A percentile compares a stretch with the other conserved stretches of the same genome.
These are phyloP conservation scores for Cocos nucifera DNA, from an alignment of 176 grass and related monocot species.

Conservation along the genomic window DNA sequence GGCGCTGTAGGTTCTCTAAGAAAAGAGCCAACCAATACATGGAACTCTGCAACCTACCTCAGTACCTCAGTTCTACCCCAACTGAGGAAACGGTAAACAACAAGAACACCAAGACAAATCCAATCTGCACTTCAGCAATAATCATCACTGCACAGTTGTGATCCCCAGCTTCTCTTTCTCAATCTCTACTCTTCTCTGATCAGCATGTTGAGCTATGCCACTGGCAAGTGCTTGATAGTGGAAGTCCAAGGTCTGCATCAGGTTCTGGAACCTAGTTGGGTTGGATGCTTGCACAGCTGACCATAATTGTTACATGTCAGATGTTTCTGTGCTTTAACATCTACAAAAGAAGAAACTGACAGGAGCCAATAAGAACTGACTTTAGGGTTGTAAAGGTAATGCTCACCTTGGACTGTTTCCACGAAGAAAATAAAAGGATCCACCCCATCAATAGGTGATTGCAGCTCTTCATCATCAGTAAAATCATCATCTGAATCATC, in stretches of 20 bases:
- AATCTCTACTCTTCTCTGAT: slow-evolving; percentile 61
- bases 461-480: slow-evolving; percentile 62
- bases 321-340: background rate
- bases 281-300: slow-evolving; percentile 62
- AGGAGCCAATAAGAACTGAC: no score
- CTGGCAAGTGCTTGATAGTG: slow-evolving; percentile 67
- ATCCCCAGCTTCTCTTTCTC: slow-evolving; percentile 76
- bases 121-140: background rate
- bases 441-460: slow-evolving; percentile 90
- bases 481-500: slow-evolving; percentile 83
- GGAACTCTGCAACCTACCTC: slow-evolving; percentile 11
- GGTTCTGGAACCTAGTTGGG: slow-evolving; percentile 49
- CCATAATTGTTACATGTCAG: background rate
- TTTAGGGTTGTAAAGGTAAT: no score
- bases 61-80: background rate
- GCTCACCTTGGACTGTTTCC: slow-evolving; percentile 62
- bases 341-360: no score
- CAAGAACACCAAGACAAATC: slow-evolving; percentile 17
- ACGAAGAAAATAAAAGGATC: slow-evolving; percentile 96
- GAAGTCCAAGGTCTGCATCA: slow-evolving; percentile 78
- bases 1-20: slow-evolving; percentile 17
- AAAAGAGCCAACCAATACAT: slow-evolving; percentile 6
- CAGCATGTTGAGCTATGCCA: slow-evolving; percentile 69
- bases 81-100: slow-evolving; percentile 15
- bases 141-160: slow-evolving; percentile 23